phyloP scores from a whole-genome alignment of 805 yeast genomes.

The Tetrapisispora phaffii region DNA sequence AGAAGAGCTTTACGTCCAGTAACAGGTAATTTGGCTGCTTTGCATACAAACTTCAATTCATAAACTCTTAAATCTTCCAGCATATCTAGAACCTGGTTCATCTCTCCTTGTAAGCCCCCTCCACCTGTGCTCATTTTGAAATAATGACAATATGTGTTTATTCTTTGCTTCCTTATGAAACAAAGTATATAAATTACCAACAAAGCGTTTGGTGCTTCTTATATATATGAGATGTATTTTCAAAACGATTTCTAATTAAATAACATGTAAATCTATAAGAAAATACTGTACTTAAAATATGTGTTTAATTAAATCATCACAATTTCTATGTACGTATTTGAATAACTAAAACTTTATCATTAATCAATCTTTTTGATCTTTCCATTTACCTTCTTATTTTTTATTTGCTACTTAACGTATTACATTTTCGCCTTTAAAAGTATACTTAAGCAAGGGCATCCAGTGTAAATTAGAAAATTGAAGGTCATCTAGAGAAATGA shows the following conservation, averaged over 20 bases:
- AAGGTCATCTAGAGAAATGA: no score
- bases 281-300: no score
- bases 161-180: neutral
- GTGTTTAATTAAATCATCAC: no score
- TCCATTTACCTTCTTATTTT: no score
- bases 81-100: conserved; percentile 26
- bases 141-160: neutral
- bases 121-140: conserved; percentile 2
- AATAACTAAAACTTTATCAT: no score
- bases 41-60: conserved; percentile 44
- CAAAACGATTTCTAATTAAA: no score
- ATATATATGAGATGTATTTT: no score
- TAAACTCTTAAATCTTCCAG: conserved; percentile 37
- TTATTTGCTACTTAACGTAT: neutral
- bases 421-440: neutral
- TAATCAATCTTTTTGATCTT: neutral
- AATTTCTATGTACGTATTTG: no score
- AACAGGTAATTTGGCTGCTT: conserved; percentile 38
- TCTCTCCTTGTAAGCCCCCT: conserved; percentile 24
- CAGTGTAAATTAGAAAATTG: neutral
- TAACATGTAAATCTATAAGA: no score
- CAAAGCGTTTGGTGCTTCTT: neutral
- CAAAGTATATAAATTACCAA: neutral
- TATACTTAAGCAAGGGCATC: neutral
- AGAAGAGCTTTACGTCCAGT: conserved; percentile 56